A percentile compares a stretch with the other conserved stretches of the same genome.
These are phyloP conservation scores for Alternaria sp. DNA, from an alignment of 2,329 filamentous ascomycete species.

Conservation along the genomic window DNA sequence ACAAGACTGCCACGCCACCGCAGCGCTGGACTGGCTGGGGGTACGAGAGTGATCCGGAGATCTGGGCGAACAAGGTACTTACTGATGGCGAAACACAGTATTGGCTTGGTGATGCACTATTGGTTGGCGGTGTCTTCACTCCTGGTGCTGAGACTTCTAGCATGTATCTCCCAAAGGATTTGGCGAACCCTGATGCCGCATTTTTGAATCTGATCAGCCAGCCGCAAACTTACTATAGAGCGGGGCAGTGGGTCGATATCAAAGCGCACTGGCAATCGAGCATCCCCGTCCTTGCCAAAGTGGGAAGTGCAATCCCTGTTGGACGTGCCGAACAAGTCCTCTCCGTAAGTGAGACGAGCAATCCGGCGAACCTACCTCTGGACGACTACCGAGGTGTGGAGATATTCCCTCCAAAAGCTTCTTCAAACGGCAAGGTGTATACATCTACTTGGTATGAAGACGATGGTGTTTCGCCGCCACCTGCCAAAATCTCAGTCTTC, in stretches of 20 bases:
- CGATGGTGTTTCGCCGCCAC: slow-evolving; percentile 61
- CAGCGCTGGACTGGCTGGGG: slow-evolving; percentile 79
- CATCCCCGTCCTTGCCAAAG: slow-evolving; percentile 64
- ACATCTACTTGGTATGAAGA: slow-evolving; percentile 65
- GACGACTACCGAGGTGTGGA: slow-evolving; percentile 67
- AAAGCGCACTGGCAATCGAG: slow-evolving; percentile 61
- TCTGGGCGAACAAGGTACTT: slow-evolving; percentile 67
- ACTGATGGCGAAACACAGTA: slow-evolving; percentile 74
- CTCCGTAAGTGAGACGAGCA: slow-evolving; percentile 59
- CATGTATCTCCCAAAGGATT: slow-evolving; percentile 68
- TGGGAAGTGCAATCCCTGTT: slow-evolving; percentile 64
- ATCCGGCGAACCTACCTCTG: slow-evolving; percentile 56
- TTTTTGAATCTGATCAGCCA: slow-evolving; percentile 71
- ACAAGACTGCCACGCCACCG: slow-evolving; percentile 67
- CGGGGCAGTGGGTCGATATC: slow-evolving; percentile 64
- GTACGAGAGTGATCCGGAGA: slow-evolving; percentile 70
- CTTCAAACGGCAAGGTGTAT: slow-evolving; percentile 46
- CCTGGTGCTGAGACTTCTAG: slow-evolving; percentile 62
- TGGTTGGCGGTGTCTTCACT: slow-evolving; percentile 74
- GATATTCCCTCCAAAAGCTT: slow-evolving; percentile 62
- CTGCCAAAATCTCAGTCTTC: slow-evolving; percentile 42
- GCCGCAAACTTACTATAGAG: slow-evolving; percentile 65
- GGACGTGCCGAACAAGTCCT: slow-evolving; percentile 62
- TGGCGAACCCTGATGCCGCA: slow-evolving; percentile 57
- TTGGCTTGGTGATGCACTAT: slow-evolving; percentile 73